Percentiles rank a stretch among this genome's conserved stretches.
These are phyloP conservation scores for Phlebopus sp. DNA, from an alignment of 1,284 basidiomycete species.

Conservation along the genomic window DNA sequence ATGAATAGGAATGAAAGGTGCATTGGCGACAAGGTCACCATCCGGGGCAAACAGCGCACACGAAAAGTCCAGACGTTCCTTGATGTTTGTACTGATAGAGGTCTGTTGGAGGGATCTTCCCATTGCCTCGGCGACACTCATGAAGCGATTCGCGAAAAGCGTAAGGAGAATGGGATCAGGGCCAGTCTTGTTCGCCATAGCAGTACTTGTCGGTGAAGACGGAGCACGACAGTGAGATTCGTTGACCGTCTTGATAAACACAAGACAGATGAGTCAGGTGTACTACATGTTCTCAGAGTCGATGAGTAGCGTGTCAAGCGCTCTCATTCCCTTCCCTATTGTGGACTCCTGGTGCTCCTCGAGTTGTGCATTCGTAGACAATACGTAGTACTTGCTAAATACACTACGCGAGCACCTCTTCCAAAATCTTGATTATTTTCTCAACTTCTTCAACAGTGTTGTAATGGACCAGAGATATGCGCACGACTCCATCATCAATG, in stretches of 20 bases:
- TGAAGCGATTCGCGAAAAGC: conserved; percentile 89
- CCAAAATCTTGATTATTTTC: conserved; percentile 52
- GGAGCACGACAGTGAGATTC: not conserved
- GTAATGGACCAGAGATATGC: conserved; percentile 80
- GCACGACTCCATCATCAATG: conserved; percentile 63
- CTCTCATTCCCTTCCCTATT: not conserved
- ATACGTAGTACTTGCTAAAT: not conserved
- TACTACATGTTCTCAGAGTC: too few relatives aligned
- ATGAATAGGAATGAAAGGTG: conserved; percentile 82
- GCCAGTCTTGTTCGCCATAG: conserved; percentile 21
- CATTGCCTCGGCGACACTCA: conserved; percentile 93
- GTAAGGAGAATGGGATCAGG: conserved; percentile 88
- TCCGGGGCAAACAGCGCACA: conserved; percentile 90
- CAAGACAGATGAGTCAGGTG: too few relatives aligned
- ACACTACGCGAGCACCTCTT: conserved; percentile 38
- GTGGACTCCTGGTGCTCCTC: not conserved
- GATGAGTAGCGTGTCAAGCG: too few relatives aligned
- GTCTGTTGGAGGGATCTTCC: conserved; percentile 87
- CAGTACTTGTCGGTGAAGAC: not conserved
- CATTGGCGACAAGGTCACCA: conserved; percentile 89
- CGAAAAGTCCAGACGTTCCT: conserved; percentile 86
- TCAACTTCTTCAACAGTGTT: conserved; percentile 72
- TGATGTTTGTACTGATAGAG: conserved; percentile 88
- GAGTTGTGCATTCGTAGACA: not conserved
- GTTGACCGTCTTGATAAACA: too few relatives aligned